Conservation (phyloP, 2,329 filamentous ascomycete species). For the Colletotrichum sp. region DNA sequence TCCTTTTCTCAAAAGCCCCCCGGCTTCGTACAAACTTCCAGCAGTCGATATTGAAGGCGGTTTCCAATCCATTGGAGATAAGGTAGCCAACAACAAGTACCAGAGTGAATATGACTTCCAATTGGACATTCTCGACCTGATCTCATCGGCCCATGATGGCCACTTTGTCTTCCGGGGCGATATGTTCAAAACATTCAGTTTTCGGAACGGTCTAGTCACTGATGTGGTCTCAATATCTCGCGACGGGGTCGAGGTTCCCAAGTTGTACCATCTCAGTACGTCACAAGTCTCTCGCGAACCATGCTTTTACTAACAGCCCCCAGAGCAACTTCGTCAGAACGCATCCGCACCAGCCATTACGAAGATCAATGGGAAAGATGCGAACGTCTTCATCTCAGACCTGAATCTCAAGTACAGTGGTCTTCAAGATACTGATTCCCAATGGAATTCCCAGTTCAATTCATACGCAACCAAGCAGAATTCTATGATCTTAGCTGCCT, state of each 20-base stretch:
- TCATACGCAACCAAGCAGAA: slow-evolving; percentile 28
- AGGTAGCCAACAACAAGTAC: slow-evolving; percentile 45
- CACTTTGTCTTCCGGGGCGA: slow-evolving; percentile 65
- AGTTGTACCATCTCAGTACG: slow-evolving; percentile 58
- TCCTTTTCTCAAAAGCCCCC: slow-evolving; percentile 55
- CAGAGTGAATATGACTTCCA: slow-evolving; percentile 61
- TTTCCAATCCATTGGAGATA: slow-evolving; percentile 49
- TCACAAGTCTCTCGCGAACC: not conserved
- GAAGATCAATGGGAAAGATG: slow-evolving; percentile 61
- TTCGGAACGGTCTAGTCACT: slow-evolving; percentile 33
- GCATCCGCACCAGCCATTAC: slow-evolving; percentile 46
- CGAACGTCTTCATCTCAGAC: slow-evolving; percentile 51
- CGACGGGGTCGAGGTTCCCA: slow-evolving; percentile 62
- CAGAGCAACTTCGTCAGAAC: slow-evolving; percentile 6
- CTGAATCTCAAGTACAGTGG: slow-evolving; percentile 48
- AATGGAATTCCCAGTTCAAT: slow-evolving; percentile 45
- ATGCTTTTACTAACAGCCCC: slow-evolving; percentile 16
- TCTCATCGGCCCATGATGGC: slow-evolving; percentile 64
- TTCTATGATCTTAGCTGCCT: slow-evolving; percentile 25
- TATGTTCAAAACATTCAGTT: slow-evolving; percentile 56
- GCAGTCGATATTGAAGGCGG: slow-evolving; percentile 50
- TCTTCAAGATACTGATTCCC: slow-evolving; percentile 61
- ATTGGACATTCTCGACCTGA: slow-evolving; percentile 54
- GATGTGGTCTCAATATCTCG: slow-evolving; percentile 63
- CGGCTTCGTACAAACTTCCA: slow-evolving; percentile 53